phyloP scores from a whole-genome alignment of 768 basidiomycete genomes.

The Hebeloma cylindrosporum region DNA sequence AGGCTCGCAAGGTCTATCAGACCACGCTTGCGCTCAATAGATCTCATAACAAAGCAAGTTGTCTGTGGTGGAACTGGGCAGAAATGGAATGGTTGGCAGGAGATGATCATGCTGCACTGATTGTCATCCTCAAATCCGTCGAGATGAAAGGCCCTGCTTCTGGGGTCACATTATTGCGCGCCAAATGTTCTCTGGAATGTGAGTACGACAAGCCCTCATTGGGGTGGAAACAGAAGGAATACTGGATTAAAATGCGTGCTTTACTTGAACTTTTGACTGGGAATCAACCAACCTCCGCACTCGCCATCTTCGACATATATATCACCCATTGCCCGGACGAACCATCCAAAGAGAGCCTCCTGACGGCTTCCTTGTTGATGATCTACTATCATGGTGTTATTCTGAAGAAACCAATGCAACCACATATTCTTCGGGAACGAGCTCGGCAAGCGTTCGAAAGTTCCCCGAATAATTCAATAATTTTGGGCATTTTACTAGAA shows the following conservation, averaged over 20 bases:
- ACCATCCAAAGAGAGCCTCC: conserved; percentile 52
- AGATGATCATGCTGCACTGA: conserved; percentile 46
- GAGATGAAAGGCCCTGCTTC: conserved; percentile 48
- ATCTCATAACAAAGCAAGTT: conserved; percentile 36
- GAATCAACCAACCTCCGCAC: conserved; percentile 38
- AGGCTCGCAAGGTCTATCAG: conserved; percentile 78
- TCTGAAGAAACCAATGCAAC: conserved; percentile 58
- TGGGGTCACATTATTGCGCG: conserved; percentile 58
- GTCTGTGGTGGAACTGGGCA: conserved; percentile 82
- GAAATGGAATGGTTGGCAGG: conserved; percentile 79
- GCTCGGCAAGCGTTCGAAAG: conserved; percentile 51
- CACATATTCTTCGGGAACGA: conserved; percentile 56
- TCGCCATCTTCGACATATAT: conserved; percentile 42
- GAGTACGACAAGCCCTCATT: conserved; percentile 23
- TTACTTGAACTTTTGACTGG: conserved; percentile 62
- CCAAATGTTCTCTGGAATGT: conserved; percentile 64
- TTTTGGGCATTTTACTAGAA: conserved; percentile 75
- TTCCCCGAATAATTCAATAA: conserved; percentile 70
- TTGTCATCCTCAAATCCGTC: conserved; percentile 54
- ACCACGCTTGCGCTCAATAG: conserved; percentile 50
- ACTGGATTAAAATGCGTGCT: conserved; percentile 65
- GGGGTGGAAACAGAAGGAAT: conserved; percentile 57
- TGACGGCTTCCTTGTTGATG: conserved; percentile 55
- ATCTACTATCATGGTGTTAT: conserved; percentile 57
- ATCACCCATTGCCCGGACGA: conserved; percentile 26